Base-by-base conservation (phyloP, 495 filamentous ascomycete genomes). In the Polyplosphaeria fusca region DNA sequence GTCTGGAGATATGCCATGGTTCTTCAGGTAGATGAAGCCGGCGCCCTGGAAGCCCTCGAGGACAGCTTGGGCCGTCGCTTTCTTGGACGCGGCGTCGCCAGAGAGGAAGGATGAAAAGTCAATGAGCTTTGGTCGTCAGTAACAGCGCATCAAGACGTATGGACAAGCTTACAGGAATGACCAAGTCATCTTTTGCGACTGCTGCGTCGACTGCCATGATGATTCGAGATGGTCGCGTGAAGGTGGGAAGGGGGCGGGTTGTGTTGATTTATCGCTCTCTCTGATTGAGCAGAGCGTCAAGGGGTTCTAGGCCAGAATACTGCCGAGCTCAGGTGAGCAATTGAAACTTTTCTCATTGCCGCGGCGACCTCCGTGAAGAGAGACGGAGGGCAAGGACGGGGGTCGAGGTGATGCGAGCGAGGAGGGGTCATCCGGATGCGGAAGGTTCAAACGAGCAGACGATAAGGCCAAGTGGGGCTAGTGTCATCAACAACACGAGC, bases 21-120 rank as follows among this genome's bases (percentile, higher is more conserved):
- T 83, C 47, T 82, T 87, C 39, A 97, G 81, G 71, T 96, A 97
- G 66, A 96, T 80, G 72, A 96, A 97, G 27, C 92, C 92, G 3
- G 89, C 88, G 7, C 78, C 84, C 52, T 87, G 86, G 73, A 97
- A 95, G 18, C 88, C 91, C 20, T 80, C 63, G 22, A 91, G 81
- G 55, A 96, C 82, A 32, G 84, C 77, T 24, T 81, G 67, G 1
- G 90, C 91, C 4, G 87, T 83, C 41, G 79, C 65, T 49, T 78
- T 74, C 57, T 86, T 87, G 40, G 86, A 76, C 27, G 80, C 68
- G 0, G 82, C 74, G 14, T 78, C 79, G 3, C 83, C 85, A 39
- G 81, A 68, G 25, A 88, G 79, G 70, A 95, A 94, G 52, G 78
- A 79, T 19, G 77, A 78, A 68, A 96, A 94, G 73, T 95, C 86